Evolutionary conservation across 768 basidiomycete species (phyloP).

Genomic region (Collybia sp.): DNA sequence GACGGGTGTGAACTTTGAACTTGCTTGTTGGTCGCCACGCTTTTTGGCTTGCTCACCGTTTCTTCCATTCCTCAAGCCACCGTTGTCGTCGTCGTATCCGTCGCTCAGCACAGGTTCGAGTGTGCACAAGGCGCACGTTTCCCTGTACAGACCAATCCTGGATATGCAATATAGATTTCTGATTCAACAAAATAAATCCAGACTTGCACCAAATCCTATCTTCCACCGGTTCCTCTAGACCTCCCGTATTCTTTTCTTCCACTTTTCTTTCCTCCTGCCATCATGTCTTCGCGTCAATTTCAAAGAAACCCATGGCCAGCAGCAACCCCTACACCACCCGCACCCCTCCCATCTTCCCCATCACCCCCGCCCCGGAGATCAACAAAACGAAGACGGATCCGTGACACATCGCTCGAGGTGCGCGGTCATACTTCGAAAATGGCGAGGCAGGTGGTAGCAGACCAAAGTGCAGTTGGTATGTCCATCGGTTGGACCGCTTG

Average conservation of each 20-base stretch:
- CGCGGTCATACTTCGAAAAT: neutral
- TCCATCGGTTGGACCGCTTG: neutral
- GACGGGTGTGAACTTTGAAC: neutral
- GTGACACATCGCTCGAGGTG: neutral
- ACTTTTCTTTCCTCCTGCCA: neutral
- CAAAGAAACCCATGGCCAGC: neutral
- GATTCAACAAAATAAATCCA: neutral
- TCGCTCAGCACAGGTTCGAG: neutral
- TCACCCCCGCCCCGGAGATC: neutral
- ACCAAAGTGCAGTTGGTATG: neutral
- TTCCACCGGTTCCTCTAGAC: neutral
- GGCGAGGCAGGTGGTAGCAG: neutral
- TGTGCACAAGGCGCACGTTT: neutral
- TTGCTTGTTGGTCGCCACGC: neutral
- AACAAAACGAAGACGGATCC: neutral
- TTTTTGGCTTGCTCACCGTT: neutral
- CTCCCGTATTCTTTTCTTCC: neutral
- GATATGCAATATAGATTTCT: neutral
- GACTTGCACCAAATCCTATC: no score
- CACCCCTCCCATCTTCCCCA: neutral
- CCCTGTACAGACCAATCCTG: neutral
- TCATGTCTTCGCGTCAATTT: neutral
- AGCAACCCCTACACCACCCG: neutral
- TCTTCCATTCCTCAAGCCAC: neutral
- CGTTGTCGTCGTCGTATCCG: neutral